Conservation (phyloP, 1,284 basidiomycete species). For the Ceratobasidium sp. region DNA sequence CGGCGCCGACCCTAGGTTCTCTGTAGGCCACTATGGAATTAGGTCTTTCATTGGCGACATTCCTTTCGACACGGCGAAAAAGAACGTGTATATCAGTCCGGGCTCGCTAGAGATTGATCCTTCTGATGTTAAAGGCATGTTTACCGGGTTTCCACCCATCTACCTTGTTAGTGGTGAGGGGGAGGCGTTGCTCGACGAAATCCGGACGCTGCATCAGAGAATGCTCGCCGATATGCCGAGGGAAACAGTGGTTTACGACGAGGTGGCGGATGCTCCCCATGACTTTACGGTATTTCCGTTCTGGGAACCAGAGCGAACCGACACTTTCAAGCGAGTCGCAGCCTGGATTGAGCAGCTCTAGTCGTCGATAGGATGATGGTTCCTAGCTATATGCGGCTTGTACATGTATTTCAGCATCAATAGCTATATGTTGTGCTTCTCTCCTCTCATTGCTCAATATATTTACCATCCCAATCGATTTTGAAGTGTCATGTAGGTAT, state of each 20-base stretch:
- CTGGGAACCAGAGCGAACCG: slow-evolving; percentile 35
- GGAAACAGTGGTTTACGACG: slow-evolving; percentile 53
- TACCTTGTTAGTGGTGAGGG: slow-evolving; percentile 65
- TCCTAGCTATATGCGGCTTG: no score
- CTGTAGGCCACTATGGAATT: slow-evolving; percentile 13
- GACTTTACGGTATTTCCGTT: slow-evolving; percentile 62
- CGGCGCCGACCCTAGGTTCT: neutral
- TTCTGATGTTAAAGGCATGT: slow-evolving; percentile 53
- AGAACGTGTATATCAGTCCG: slow-evolving; percentile 67
- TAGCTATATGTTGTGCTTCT: no score
- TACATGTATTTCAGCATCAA: no score
- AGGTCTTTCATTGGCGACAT: slow-evolving; percentile 49
- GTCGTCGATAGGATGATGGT: no score
- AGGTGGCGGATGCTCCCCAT: slow-evolving; percentile 64
- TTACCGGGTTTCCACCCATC: slow-evolving; percentile 65
- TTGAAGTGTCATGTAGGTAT: no score
- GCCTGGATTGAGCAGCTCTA: slow-evolving; percentile 13
- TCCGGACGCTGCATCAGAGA: slow-evolving; percentile 57
- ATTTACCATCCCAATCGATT: no score
- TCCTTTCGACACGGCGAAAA: slow-evolving; percentile 54
- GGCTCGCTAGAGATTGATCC: slow-evolving; percentile 58
- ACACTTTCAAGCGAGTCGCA: slow-evolving; percentile 14
- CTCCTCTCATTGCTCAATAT: no score
- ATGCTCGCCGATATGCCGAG: slow-evolving; percentile 55
- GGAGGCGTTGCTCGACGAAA: slow-evolving; percentile 64